Evolutionary conservation across 495 filamentous ascomycete species (phyloP).

Genomic region (Aspergillus sclerotiicarbonarius): DNA sequence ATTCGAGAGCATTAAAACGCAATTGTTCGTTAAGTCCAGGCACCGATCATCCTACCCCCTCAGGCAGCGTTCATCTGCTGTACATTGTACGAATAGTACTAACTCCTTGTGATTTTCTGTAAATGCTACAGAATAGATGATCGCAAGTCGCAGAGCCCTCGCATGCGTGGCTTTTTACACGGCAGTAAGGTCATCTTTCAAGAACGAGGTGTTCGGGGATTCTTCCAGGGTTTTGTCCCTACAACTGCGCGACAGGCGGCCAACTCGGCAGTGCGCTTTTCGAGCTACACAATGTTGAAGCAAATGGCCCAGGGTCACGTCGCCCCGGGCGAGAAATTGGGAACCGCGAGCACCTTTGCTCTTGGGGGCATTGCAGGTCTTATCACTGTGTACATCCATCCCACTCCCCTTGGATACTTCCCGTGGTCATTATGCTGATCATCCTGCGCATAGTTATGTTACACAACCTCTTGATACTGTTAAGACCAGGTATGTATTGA

Average conservation of each 20-base stretch:
- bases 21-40: slow-evolving; percentile 53
- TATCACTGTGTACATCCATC: slow-evolving; percentile 80
- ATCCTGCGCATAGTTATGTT: slow-evolving; percentile 44
- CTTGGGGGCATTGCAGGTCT: slow-evolving; percentile 87
- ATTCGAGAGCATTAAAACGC: slow-evolving; percentile 97
- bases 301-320: slow-evolving; percentile 91
- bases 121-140: slow-evolving; percentile 74
- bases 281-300: slow-evolving; percentile 83
- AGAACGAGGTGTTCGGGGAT: slow-evolving; percentile 84
- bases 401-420: background rate
- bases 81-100: background rate
- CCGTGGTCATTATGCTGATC: background rate
- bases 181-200: slow-evolving; percentile 81
- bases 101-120: slow-evolving; percentile 6
- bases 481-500: slow-evolving; percentile 68
- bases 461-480: slow-evolving; percentile 93
- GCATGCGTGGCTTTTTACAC: slow-evolving; percentile 90
- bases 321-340: slow-evolving; percentile 91
- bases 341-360: slow-evolving; percentile 82
- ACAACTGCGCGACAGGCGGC: slow-evolving; percentile 93
- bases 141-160: slow-evolving; percentile 79
- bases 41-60: background rate
- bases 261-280: slow-evolving; percentile 87
- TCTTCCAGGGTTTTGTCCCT: slow-evolving; percentile 95
- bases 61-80: background rate